phyloP scores from a whole-genome alignment of 73 alveolate genomes.

The Durusdinium trenchii region DNA sequence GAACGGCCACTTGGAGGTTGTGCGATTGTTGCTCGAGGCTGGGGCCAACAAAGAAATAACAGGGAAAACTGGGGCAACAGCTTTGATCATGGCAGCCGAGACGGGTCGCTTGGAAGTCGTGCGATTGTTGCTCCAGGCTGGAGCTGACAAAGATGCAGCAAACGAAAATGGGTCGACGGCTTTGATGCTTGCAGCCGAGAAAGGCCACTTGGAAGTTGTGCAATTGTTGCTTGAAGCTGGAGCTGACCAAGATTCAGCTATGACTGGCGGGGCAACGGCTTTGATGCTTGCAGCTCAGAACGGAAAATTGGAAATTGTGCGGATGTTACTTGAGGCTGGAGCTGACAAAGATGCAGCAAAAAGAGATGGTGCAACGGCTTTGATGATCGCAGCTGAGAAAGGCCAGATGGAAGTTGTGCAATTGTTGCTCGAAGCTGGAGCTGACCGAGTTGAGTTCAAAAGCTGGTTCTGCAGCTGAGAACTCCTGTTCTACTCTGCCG shows the following conservation, averaged over 20 bases:
- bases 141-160: not conserved
- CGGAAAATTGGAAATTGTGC: too few species aligned
- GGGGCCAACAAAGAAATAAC: not conserved
- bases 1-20: conserved; percentile 38
- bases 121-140: not conserved
- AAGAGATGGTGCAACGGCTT: too few species aligned
- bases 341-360: too few species aligned
- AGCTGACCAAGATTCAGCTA: conserved; percentile 22
- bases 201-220: conserved; percentile 32
- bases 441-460: too few species aligned
- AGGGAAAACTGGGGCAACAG: not conserved
- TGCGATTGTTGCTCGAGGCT: not conserved
- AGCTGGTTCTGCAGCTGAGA: too few species aligned
- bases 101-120: conserved; percentile 34
- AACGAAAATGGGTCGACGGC: conserved; percentile 22
- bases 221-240: conserved; percentile 4
- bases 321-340: too few species aligned
- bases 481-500: too few species aligned
- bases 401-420: too few species aligned
- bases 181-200: conserved; percentile 9
- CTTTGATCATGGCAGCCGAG: conserved; percentile 25
- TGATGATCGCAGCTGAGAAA: too few species aligned
- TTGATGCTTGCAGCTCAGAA: too few species aligned
- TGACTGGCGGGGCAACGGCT: too few species aligned
- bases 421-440: too few species aligned